phyloP scores from a whole-genome alignment of 352 stramenopile species.

The Aphanomyces astaci region DNA sequence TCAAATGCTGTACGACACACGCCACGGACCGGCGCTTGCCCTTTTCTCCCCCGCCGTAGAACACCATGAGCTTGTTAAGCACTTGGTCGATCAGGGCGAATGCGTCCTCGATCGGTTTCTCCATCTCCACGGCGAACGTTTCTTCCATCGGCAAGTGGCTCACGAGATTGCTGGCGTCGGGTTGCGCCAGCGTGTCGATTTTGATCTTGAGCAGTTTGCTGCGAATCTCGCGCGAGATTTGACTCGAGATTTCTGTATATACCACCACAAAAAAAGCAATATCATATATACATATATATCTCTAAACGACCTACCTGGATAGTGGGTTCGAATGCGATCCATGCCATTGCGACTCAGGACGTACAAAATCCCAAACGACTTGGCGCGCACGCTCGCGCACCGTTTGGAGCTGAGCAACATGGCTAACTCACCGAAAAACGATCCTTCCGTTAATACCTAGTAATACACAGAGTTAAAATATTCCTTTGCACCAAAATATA shows the following conservation, averaged over 20 bases:
- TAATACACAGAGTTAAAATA: not conserved
- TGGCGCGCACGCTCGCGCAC: slow-evolving; percentile 67
- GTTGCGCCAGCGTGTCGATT: slow-evolving; percentile 11
- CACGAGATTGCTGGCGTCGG: not conserved
- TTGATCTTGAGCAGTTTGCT: slow-evolving; percentile 81
- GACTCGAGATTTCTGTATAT: slow-evolving; percentile 62
- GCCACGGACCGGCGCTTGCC: slow-evolving; percentile 61
- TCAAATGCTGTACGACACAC: slow-evolving; percentile 67
- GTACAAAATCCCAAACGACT: slow-evolving; percentile 70
- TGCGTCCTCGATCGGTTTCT: slow-evolving; percentile 42
- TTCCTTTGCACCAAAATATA: too few species aligned
- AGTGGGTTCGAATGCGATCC: slow-evolving; percentile 63
- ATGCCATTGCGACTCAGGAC: slow-evolving; percentile 65
- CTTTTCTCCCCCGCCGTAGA: slow-evolving; percentile 61
- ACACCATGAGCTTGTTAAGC: slow-evolving; percentile 43
- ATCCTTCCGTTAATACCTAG: slow-evolving; percentile 43
- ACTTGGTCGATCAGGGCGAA: slow-evolving; percentile 51
- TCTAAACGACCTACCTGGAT: slow-evolving; percentile 33
- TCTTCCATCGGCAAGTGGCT: slow-evolving; percentile 28
- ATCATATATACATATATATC: too few species aligned
- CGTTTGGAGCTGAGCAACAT: slow-evolving; percentile 76
- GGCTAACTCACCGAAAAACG: slow-evolving; percentile 75
- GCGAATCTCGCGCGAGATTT: slow-evolving; percentile 61
- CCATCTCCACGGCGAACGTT: slow-evolving; percentile 31
- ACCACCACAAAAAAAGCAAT: too few species aligned